Evolutionary conservation across 202 grass and related monocot genomes (phyloP).

Genomic region (Bolboschoenoplectus hybrid): DNA sequence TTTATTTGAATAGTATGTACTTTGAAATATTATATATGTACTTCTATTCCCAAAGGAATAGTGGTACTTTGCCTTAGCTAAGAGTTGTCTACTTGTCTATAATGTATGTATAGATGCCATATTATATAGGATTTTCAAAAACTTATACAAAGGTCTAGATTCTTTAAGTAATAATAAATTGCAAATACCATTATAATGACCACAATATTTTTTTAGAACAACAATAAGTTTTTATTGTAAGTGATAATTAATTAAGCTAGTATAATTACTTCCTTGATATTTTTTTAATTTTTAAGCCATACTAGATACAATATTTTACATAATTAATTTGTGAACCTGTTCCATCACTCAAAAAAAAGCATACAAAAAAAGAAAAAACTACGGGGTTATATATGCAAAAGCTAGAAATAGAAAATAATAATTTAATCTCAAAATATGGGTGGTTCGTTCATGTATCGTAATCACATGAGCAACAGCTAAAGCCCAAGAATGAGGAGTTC

Average conservation of each 20-base stretch:
- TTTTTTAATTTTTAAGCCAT: no score
- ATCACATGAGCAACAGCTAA: slow-evolving; percentile 35
- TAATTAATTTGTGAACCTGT: no score
- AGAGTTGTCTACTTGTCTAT: not conserved
- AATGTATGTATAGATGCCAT: not conserved
- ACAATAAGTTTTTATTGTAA: no score
- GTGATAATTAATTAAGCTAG: no score
- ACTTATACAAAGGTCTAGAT: not conserved
- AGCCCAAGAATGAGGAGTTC: not conserved
- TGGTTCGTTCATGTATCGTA: slow-evolving; percentile 31
- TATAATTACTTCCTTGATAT: no score
- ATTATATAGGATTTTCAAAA: not conserved
- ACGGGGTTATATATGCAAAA: not conserved
- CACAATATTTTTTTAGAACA: no score
- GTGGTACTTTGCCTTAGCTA: not conserved
- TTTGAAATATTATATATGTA: slow-evolving; percentile 19
- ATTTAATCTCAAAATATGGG: not conserved
- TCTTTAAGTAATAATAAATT: not conserved
- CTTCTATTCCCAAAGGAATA: not conserved
- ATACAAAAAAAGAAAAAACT: not conserved
- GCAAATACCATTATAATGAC: no score
- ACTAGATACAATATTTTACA: not conserved
- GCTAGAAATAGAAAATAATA: not conserved
- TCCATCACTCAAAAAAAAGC: not conserved
- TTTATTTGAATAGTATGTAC: slow-evolving; percentile 24